phyloP scores from a whole-genome alignment of 257 asterid genomes.

The Haberlea rhodopensis region DNA sequence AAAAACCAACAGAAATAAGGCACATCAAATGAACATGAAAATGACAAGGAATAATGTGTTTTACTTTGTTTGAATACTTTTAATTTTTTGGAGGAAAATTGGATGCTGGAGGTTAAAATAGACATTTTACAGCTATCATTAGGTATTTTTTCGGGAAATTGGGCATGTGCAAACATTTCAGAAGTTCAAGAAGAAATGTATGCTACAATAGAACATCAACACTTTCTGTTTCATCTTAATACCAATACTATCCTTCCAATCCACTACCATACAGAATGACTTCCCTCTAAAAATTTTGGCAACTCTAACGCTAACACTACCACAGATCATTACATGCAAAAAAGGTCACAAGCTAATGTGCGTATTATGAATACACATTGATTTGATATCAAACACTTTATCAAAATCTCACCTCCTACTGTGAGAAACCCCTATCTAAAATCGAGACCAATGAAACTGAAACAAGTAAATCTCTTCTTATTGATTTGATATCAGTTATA shows the following conservation, averaged over 20 bases:
- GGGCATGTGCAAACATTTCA: background rate
- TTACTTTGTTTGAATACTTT: background rate
- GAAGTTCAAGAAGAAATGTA: too few relatives aligned
- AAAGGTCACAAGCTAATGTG: background rate
- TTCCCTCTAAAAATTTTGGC: background rate
- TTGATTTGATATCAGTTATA: background rate
- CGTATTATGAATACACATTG: background rate
- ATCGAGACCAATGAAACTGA: background rate
- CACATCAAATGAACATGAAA: background rate
- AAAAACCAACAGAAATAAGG: background rate
- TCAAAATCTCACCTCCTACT: background rate
- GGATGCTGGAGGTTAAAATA: background rate
- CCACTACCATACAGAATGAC: background rate
- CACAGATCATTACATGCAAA: background rate
- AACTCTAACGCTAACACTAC: background rate
- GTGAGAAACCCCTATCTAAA: background rate
- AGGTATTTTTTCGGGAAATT: too few relatives aligned
- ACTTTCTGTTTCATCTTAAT: background rate
- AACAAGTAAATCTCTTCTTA: background rate
- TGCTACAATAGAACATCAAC: background rate
- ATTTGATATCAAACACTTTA: too few relatives aligned
- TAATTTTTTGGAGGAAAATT: background rate
- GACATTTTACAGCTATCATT: background rate
- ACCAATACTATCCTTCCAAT: background rate
- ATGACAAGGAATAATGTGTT: background rate